Evolutionary conservation across 2,329 filamentous ascomycete genomes (phyloP), one percentile per base, ranked within the genome.

Genomic region (Cytospora piceicola): DNA sequence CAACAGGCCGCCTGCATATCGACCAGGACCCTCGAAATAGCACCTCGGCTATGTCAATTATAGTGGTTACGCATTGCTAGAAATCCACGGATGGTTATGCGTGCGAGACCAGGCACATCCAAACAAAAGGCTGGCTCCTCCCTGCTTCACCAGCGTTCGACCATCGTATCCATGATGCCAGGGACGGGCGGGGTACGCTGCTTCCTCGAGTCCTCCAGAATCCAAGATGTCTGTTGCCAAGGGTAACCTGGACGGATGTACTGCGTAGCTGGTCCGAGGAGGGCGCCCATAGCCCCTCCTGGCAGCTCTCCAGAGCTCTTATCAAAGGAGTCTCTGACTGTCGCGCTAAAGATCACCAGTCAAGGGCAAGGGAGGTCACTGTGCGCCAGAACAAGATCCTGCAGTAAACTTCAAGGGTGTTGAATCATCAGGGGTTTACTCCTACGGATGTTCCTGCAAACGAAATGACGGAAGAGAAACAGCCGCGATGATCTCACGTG

Each of bases 11-110:
- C 11, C 39, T 36, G 7, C 53, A 22, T 30, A 59, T 29, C 56
- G 46, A 54, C 34, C 55, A 22, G 32, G 24, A n/a, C 64, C 64
- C 52, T 61, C 39, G 55, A 66, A 58, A 63, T 66, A 66, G 60
- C 59, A 63, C 36, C 39, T 27, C 51, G 32, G 22, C 39, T 24
- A 57, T 20, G 22, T 22, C 30, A 36, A 32, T 27, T 29, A 49
- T n/a, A 49, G 20, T 24, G 27, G 24, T 27, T 20, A 11, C 39
- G 9, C 4, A 29, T 51, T 51, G 39, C 53, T 55, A 9, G 6
- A n/a, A 29, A 42, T 29, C 27, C 27, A 29, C 5, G 27, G 27
- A 29, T 52, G 9, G 22, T 30, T 46, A 57, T 57, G 53, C 61
- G 30, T 30, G 24, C n/a, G 29, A 22, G 27, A 30, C 39, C 22